A percentile compares a stretch with the other conserved stretches of the same genome.
These are phyloP conservation scores for Pyrenophora tritici-repentis DNA, from an alignment of 2,329 filamentous ascomycete genomes.

Conservation along the genomic window DNA sequence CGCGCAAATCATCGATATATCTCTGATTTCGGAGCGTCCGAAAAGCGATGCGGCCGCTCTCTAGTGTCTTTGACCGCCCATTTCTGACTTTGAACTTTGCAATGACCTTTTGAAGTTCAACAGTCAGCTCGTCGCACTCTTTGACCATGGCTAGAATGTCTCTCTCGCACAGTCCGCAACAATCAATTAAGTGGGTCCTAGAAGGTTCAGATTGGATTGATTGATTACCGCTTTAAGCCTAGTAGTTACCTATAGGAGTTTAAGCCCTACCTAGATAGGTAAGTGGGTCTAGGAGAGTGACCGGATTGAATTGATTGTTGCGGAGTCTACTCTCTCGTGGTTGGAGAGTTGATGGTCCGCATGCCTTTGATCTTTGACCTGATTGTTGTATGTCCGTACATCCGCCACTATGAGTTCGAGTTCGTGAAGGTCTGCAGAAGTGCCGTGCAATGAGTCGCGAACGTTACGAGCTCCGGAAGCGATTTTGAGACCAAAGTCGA, in stretches of 20 bases:
- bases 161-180: too few species aligned
- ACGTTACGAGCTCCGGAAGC: not conserved
- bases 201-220: too few species aligned
- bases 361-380: fast-evolving
- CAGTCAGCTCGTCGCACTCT: not conserved
- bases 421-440: not conserved
- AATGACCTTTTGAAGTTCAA: not conserved
- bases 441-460: not conserved
- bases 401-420: not conserved
- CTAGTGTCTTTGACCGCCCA: not conserved
- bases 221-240: too few species aligned
- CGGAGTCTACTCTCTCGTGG: too few species aligned
- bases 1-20: not conserved
- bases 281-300: too few species aligned
- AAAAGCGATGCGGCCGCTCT: not conserved
- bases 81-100: not conserved
- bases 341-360: not conserved
- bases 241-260: too few species aligned
- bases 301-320: too few species aligned
- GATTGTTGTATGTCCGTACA: not conserved
- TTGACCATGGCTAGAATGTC: not conserved
- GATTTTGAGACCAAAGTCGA: not conserved
- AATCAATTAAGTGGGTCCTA: too few species aligned
- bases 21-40: not conserved
- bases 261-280: too few species aligned